These are phyloP conservation scores for Olyra latifolia DNA, from an alignment of 176 grass and related monocot species.

Conservation along the genomic window DNA sequence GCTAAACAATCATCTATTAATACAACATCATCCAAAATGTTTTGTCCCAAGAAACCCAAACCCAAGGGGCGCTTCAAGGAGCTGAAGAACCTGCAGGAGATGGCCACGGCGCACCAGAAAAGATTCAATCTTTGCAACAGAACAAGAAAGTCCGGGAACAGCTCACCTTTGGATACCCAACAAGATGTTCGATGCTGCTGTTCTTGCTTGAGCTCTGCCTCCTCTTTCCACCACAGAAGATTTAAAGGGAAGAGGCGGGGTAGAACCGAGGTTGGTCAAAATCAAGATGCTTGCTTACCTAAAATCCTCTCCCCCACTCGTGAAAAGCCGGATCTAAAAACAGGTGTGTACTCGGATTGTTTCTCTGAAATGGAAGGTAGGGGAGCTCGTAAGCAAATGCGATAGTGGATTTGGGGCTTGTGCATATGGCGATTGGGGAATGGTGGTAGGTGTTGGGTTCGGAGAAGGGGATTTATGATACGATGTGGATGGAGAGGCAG, in stretches of 20 bases:
- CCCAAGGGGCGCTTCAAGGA: background rate
- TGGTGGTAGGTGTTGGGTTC: conserved; percentile 36
- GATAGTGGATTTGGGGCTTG: conserved; percentile 35
- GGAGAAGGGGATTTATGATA: conserved; percentile 34
- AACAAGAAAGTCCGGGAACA: background rate
- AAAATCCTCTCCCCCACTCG: conserved; percentile 44
- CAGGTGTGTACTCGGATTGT: background rate
- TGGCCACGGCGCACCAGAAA: background rate
- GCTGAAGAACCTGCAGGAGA: conserved; percentile 3
- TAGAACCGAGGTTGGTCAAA: conserved; percentile 32
- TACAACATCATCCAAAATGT: background rate
- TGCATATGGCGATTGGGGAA: conserved; percentile 39
- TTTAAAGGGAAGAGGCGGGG: conserved; percentile 31
- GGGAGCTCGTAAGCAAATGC: conserved; percentile 30
- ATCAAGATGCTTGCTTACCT: conserved; percentile 48
- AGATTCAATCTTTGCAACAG: background rate
- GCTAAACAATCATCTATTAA: background rate
- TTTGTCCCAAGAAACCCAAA: conserved; percentile 16
- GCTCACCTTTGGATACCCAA: conserved; percentile 35
- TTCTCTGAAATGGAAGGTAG: conserved; percentile 7
- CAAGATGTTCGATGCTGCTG: background rate
- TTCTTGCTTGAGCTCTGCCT: conserved; percentile 21
- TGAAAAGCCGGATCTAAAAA: conserved; percentile 39
- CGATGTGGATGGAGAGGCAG: conserved; percentile 28
- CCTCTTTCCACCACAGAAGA: conserved; percentile 18